Evolutionary conservation across 2,329 filamentous ascomycete species (phyloP).

Genomic region (Calycina herbarum): DNA sequence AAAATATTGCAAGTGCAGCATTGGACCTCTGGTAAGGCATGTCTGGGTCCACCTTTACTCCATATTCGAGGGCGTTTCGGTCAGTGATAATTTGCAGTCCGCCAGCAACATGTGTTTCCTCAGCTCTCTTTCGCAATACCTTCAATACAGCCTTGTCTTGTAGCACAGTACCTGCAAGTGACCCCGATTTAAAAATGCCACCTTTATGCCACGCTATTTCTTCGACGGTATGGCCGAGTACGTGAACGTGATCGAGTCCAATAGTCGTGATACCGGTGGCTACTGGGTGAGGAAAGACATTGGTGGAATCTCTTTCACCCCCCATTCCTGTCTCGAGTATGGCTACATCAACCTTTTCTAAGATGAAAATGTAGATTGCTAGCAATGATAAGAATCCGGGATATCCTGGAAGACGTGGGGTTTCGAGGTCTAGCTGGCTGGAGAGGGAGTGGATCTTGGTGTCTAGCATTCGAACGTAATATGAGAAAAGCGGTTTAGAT

Average conservation of each 20-base stretch:
- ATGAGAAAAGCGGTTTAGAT: slow-evolving; percentile 55
- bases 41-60: slow-evolving; percentile 40
- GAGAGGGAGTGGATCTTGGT: slow-evolving; percentile 11
- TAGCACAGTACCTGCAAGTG: slow-evolving; percentile 57
- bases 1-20: slow-evolving; percentile 47
- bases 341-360: slow-evolving; percentile 59
- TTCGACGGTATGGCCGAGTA: slow-evolving; percentile 59
- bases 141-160: slow-evolving; percentile 48
- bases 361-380: slow-evolving; percentile 64
- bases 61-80: slow-evolving; percentile 17
- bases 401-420: slow-evolving; percentile 52
- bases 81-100: slow-evolving; percentile 33
- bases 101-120: slow-evolving; percentile 44
- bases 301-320: slow-evolving; percentile 67
- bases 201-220: slow-evolving; percentile 73
- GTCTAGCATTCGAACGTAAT: slow-evolving; percentile 67
- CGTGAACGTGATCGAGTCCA: slow-evolving; percentile 65
- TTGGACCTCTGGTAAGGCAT: slow-evolving; percentile 54
- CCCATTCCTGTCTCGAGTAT: slow-evolving; percentile 68
- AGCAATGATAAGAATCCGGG: slow-evolving; percentile 62
- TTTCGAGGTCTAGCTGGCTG: slow-evolving; percentile 37
- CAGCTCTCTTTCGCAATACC: slow-evolving; percentile 51
- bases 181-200: slow-evolving; percentile 64
- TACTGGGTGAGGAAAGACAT: slow-evolving; percentile 57
- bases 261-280: slow-evolving; percentile 62